These are phyloP conservation scores for Isabelozyma pseudorhagii DNA, from an alignment of 805 yeast genomes.

Conservation along the genomic window DNA sequence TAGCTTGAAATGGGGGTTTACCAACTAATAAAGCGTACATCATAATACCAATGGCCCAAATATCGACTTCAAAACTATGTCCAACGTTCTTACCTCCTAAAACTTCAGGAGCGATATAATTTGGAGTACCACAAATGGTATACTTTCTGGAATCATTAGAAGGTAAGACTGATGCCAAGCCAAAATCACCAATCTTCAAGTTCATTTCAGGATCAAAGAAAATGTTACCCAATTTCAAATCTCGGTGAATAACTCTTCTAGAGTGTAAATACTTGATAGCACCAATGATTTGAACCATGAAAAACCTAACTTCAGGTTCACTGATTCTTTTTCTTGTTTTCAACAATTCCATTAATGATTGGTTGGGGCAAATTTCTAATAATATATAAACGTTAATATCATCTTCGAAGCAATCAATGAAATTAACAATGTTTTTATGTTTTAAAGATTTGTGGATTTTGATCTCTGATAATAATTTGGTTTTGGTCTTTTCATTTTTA, in stretches of 20 bases:
- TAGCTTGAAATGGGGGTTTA: conserved; percentile 96
- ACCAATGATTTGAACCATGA: conserved; percentile 89
- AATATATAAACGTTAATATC: conserved; percentile 90
- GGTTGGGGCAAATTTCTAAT: conserved; percentile 92
- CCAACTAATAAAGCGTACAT: conserved; percentile 89
- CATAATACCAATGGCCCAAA: conserved; percentile 98
- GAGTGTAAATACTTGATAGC: conserved; percentile 92
- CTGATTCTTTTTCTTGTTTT: conserved; percentile 79
- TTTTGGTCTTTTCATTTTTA: conserved; percentile 83
- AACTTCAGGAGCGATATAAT: conserved; percentile 97
- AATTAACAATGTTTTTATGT: conserved; percentile 88
- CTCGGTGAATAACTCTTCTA: conserved; percentile 92
- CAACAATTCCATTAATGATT: conserved; percentile 88
- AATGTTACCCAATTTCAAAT: conserved; percentile 91
- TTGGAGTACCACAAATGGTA: conserved; percentile 98
- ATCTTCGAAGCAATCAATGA: conserved; percentile 96
- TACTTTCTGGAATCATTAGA: conserved; percentile 68
- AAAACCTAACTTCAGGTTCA: conserved; percentile 88
- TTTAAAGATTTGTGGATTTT: conserved; percentile 88
- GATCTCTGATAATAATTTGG: conserved; percentile 85
- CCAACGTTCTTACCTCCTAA: conserved; percentile 84
- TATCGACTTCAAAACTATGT: conserved; percentile 91
- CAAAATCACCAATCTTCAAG: conserved; percentile 95
- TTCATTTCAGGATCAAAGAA: conserved; percentile 93
- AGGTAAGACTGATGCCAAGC: conserved; percentile 92